Base-by-base conservation (phyloP, 73 alveolate species). In the Uronychia setigera region DNA sequence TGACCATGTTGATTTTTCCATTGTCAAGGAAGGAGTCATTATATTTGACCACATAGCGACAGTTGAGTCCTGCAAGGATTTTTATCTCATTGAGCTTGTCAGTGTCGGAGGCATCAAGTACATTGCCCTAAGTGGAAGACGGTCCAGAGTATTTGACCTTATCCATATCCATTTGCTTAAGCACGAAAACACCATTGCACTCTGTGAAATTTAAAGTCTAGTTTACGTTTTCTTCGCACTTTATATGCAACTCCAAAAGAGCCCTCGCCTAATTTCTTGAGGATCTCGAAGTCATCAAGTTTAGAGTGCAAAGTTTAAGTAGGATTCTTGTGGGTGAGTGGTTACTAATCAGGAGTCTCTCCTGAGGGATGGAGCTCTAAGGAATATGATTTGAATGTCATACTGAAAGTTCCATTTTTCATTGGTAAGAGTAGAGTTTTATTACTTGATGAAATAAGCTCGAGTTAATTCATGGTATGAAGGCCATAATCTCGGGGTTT, bases 41-140 rank as follows among this genome's bases (percentile, higher is more conserved):
- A 79, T 94, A 94, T 82, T 91, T 90, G 76, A 94, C 98, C 35
- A 94, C 89, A 60, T 91, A 93, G 33, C 84, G 92, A 78, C 88
- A 83, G 77, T 83, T 80, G 46, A 93, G 78, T 25, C 87, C 81
- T n/a, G 91, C 77, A 78, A 93, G 75, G 29, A 93, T 81, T 35
- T 86, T 93, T 67, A 92, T 97, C 78, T 93, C 97, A 83, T 92
- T 93, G 75, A 91, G 67, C 67, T 46, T 46, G 19, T 46, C 67
- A 46, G 67, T 11, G 67, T 46, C 67, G 5, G n/a, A 5, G n/a
- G 67, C 67, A 5, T 46, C 67, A 5, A 5, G 19, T 11, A 19
- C 67, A 5, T 19, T 19, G n/a, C 67, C 67, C n/a, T 46, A 5
- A 46, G 19, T 11, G n/a, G 5, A 11, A 5, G 5, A 5, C 67